Base-by-base conservation (phyloP, 2,329 filamentous ascomycete genomes). In the Neonectria coccinea region DNA sequence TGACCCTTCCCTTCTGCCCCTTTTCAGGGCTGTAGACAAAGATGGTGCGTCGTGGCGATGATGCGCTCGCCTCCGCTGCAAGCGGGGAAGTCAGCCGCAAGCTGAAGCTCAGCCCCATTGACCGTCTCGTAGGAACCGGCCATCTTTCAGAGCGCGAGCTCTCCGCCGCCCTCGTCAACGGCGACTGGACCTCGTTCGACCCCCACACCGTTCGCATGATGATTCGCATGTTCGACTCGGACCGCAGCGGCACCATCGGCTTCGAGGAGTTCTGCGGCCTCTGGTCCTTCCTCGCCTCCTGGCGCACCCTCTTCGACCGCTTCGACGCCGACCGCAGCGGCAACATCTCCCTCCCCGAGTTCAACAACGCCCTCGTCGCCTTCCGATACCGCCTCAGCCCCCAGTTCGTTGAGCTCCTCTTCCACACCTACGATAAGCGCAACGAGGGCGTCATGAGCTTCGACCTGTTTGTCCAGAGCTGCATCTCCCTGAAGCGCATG, bases 171-270 rank as follows among this genome's bases (percentile, higher is more conserved):
- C 89, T 99, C 6, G 94, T 98, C 64, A 99, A 99, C 77, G 95
- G 94, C 59, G 96, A 99, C 84, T 97, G 93, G 88, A 93, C 93
- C 1, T 88, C 93, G 5, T 99, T 99, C 78, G 94, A 99, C 79
- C 86, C 90, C 5, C 92, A 97, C 73, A 99, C 96, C 1, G 94
- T 98, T 69, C 91, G 91, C 75, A 97, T 98, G 93, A 97, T 99
- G 94, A 97, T 99, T 71, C 92, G 94, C 76, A 98, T 99, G 96
- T 99, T 99, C 81, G 95, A 98, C 81, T 92, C 91, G 63, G 92
- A 97, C 80, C 91, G 92, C 72, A 92, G 88, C 67, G 94, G 94
- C 56, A 92, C 91, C 14, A 97, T 99, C 78, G 94, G 92, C 66
- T 98, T 97, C 79, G 91, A 96, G 69, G 96, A 98, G 80, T 99